Base-by-base conservation (phyloP, 495 filamentous ascomycete species). In the Aspergillus sparsus region DNA sequence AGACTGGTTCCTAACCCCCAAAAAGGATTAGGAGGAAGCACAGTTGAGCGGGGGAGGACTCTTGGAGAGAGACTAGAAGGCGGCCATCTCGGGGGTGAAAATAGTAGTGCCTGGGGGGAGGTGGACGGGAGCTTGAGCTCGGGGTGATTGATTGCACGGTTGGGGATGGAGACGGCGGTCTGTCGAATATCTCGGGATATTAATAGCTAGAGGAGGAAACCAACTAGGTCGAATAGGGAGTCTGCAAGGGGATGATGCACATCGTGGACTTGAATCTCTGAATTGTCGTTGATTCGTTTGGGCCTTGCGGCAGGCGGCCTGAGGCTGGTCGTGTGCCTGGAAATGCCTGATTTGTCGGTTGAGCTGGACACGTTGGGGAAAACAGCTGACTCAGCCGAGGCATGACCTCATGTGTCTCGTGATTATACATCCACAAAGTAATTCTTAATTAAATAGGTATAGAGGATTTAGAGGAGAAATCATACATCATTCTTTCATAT, bases 301-400 rank as follows among this genome's bases (percentile, higher is more conserved):
- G 21, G 21, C n/a, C 37, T 5, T 41, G 9, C 37, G 37, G 27
- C 8, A 31, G 18, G 21, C 10, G 9, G 49, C 49, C 49, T 34
- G 34, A 57, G 65, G 58, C 37, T 62, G 60, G 18, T 63, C 64
- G 60, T 60, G 64, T 66, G 64, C 60, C 54, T 27, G 46, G 9
- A 0, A 55, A 52, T 62, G 65, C 59, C 65, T 64, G 65, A 62
- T 56, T 61, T 46, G 55, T 59, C 49, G 58, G 57, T 49, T 31
- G 61, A 36, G 44, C 11, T 32, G 34, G 35, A 44, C 21, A 21
- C 59, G 60, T 67, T 58, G 55, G 61, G 51, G 15, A 32, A 49
- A 7, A 5, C 47, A 39, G 42, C 41, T 53, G 50, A 54, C 58
- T 60, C 34, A 35, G 16, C 58, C 49, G 31, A 39, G 57, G 57